Percentiles rank a stretch among this genome's conserved stretches.
Conservation (phyloP, 148 eudicot genomes). For the Amaranthus hypochondriacus region DNA sequence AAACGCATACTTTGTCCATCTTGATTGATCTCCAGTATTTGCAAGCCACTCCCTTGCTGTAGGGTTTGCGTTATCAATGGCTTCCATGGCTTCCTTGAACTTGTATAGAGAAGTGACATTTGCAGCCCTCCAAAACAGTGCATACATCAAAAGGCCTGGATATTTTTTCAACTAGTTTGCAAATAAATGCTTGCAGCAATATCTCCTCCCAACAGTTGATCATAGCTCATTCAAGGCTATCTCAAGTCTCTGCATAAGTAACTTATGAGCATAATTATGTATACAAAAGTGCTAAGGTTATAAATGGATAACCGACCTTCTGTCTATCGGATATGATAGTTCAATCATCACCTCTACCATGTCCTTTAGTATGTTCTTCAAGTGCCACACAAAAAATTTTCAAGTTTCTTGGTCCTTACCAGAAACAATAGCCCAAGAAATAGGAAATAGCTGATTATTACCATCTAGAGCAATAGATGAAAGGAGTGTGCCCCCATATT, state of each 20-base stretch:
- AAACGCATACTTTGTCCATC: not conserved
- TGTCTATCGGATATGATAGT: not conserved
- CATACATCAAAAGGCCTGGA: not conserved
- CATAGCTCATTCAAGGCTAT: not conserved
- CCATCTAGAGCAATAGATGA: no score
- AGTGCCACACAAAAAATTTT: not conserved
- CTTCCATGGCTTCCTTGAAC: not conserved
- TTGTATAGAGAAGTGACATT: not conserved
- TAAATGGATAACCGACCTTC: not conserved
- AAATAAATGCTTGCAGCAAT: not conserved
- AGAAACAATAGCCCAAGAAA: not conserved
- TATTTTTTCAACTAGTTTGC: not conserved
- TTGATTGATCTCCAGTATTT: not conserved
- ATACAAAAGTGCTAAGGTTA: not conserved
- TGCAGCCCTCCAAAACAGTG: not conserved
- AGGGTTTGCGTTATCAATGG: not conserved
- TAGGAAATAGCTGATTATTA: not conserved
- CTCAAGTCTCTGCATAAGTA: no score
- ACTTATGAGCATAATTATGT: no score
- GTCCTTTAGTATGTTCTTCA: not conserved
- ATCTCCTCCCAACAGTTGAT: slow-evolving; percentile 1
- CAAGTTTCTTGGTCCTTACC: not conserved
- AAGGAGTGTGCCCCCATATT: not conserved
- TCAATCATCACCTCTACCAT: not conserved
- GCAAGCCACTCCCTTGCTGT: not conserved